Evolutionary conservation across 208 protist species (phyloP).

Genomic region (Tetramitus jugosus): DNA sequence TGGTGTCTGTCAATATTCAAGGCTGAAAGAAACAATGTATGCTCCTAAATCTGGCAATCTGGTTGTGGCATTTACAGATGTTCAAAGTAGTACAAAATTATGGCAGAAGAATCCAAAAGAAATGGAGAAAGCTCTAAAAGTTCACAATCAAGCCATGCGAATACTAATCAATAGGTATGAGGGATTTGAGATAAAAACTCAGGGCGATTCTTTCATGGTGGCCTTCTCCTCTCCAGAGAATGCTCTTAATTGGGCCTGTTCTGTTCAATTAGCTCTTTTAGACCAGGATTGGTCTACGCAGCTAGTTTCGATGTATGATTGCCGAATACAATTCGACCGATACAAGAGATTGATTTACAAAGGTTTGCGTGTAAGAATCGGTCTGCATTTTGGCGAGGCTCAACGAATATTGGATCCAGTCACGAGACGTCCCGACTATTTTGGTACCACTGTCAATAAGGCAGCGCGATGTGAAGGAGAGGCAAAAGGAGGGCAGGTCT

Average conservation of each 20-base stretch:
- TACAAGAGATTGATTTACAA: neutral
- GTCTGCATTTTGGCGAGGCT: slow-evolving; percentile 29
- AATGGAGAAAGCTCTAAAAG: slow-evolving; percentile 28
- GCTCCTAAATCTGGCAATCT: slow-evolving; percentile 6
- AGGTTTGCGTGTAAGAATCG: slow-evolving; percentile 31
- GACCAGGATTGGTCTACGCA: neutral
- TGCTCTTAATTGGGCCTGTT: neutral
- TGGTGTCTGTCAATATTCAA: too few species aligned
- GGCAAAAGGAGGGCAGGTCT: slow-evolving; percentile 24
- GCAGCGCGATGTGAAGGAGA: slow-evolving; percentile 27
- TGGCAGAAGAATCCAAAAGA: slow-evolving; percentile 19
- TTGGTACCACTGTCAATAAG: slow-evolving; percentile 34
- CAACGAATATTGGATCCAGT: slow-evolving; percentile 23
- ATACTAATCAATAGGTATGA: neutral
- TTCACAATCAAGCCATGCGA: slow-evolving; percentile 33
- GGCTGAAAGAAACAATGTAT: too few species aligned
- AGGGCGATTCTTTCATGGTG: slow-evolving; percentile 27
- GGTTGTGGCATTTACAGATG: slow-evolving; percentile 22
- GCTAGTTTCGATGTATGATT: neutral
- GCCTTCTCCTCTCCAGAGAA: neutral
- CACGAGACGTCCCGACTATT: slow-evolving; percentile 31
- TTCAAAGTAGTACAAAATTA: neutral
- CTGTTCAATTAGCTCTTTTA: neutral
- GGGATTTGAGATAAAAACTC: slow-evolving; percentile 25
- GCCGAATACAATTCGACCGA: neutral